Base-by-base conservation (phyloP, 176 grass and related monocot species). In the Oryza meridionalis region DNA sequence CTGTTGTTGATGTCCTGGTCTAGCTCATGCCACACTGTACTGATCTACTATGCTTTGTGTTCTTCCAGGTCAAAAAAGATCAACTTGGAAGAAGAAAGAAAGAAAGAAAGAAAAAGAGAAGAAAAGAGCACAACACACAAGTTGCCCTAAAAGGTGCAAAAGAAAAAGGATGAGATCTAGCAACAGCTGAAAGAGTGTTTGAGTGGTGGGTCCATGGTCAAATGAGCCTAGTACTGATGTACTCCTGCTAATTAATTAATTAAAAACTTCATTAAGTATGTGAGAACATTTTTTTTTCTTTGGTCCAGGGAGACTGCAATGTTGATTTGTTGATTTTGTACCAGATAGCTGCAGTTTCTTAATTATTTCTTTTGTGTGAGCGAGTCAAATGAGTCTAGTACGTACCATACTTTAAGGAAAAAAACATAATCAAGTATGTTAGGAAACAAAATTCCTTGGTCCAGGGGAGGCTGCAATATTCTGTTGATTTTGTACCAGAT, bases 21-120 rank as follows among this genome's bases (percentile, higher is more conserved):
- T 67, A 26, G 49, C 71, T 25, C n/a, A 58, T 69, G 44, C 11
- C 64, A 9, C 37, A 19, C 45, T 61, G 59, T n/a, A 44, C 33
- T 21, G 38, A 40, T 40, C 19, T 55, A 55, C 16, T 58, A n/a
- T n/a, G 3, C 21, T 62, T 80, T 53, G 10, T 19, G 67, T 4
- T 40, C 61, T 35, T 65, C 72, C 11, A 10, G 29, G 84, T 86
- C 84, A 86, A 67, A 80, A 74, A 61, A 43, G 35, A 26, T 9
- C 9, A 58, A 19, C 17, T 58, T 17, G 31, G 58, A 31, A 4
- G 53, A 65, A 31, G 53, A 50, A 78, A 85, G 66, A 35, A 32
- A 72, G 78, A 71, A 22, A 3, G 2, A 35, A 5, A 29, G 29
- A 31, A 31, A 31, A 6, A 2, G 11, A 35, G 7, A 70, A 4